These are phyloP conservation scores for Aspergillus incahuasiensis DNA, from an alignment of 495 filamentous ascomycete species.

Conservation along the genomic window DNA sequence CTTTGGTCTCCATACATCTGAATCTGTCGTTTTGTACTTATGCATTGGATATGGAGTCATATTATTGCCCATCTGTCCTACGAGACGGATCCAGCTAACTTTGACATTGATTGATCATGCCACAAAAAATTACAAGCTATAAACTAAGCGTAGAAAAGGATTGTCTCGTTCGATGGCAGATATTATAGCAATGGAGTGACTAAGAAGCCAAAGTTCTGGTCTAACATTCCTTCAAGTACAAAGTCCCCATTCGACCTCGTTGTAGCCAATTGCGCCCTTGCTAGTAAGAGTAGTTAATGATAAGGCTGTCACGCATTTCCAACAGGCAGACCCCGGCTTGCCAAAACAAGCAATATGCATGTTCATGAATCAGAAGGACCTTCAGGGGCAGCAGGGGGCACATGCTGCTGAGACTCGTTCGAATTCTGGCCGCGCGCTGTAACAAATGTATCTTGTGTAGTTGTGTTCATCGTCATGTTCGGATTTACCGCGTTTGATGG, in stretches of 20 bases:
- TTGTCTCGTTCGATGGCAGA: neutral
- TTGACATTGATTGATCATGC: neutral
- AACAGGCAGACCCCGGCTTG: neutral
- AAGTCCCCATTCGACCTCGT: neutral
- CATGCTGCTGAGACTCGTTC: constrained; percentile 11
- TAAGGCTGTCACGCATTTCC: neutral
- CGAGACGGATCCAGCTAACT: neutral
- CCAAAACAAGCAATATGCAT: neutral
- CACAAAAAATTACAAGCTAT: no score
- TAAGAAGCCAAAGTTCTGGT: neutral
- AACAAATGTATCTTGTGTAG: constrained; percentile 27
- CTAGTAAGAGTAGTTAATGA: neutral
- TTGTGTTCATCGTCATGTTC: constrained; percentile 1
- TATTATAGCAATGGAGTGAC: neutral
- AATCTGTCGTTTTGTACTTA: neutral
- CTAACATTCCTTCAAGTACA: neutral
- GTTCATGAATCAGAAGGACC: neutral
- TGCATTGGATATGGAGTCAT: neutral
- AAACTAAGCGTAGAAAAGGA: neutral
- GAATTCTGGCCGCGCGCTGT: constrained; percentile 23
- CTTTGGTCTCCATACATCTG: neutral
- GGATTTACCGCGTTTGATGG: neutral
- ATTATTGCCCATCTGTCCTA: neutral
- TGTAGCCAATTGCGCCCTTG: neutral
- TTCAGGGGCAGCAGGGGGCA: neutral